phyloP scores from a whole-genome alignment of 148 eudicot genomes.

The Rheum nobile region DNA sequence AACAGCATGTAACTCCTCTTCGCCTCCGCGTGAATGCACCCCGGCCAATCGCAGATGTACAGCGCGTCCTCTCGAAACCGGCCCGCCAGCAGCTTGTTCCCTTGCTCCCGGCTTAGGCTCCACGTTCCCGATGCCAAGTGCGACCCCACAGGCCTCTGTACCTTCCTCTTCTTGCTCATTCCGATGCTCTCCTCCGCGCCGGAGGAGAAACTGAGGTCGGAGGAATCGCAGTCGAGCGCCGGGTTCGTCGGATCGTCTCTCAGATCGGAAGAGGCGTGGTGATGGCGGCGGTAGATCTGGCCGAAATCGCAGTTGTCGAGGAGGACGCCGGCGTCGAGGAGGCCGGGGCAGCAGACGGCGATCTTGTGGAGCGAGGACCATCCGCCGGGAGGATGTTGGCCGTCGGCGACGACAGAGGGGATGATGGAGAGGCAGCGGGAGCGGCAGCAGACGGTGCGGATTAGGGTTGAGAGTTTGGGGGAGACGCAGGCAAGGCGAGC shows the following conservation, averaged over 20 bases:
- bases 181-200: no score
- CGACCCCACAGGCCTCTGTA: constrained; percentile 23
- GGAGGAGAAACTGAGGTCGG: no score
- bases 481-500: constrained; percentile 62
- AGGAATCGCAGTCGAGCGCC: no score
- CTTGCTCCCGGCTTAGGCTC: constrained; percentile 77
- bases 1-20: constrained; percentile 79
- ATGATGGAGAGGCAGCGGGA: constrained; percentile 43
- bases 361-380: constrained; percentile 64
- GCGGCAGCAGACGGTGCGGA: constrained; percentile 38
- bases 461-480: constrained; percentile 39
- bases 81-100: constrained; percentile 69
- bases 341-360: constrained; percentile 85
- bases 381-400: constrained; percentile 29
- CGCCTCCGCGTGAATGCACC: constrained; percentile 67
- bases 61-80: constrained; percentile 66
- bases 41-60: constrained; percentile 91
- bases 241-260: no score
- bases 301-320: constrained; percentile 86
- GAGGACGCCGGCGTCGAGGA: constrained; percentile 59
- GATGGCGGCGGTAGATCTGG: background rate
- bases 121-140: constrained; percentile 67
- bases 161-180: constrained; percentile 33
- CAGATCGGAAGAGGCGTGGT: background rate
- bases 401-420: constrained; percentile 46